Percentiles rank a stretch among this genome's conserved stretches.
phyloP scores from a whole-genome alignment of 202 grass and related monocot genomes.

The Panicum hallii region DNA sequence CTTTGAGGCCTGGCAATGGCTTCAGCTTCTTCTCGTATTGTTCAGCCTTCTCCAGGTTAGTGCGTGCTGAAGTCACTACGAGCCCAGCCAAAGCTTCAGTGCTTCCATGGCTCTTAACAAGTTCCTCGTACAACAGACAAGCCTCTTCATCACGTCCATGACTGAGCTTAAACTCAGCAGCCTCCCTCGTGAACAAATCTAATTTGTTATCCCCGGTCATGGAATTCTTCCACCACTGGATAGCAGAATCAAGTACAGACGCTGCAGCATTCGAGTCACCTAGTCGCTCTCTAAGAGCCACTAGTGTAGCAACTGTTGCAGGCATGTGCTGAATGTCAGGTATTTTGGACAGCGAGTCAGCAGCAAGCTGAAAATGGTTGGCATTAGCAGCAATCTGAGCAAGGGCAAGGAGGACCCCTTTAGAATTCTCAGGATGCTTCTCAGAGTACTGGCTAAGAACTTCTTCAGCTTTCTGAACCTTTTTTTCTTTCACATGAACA shows the following conservation, averaged over 20 bases:
- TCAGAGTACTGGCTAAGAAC: conserved; percentile 70
- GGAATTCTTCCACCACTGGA: conserved; percentile 88
- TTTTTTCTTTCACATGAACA: conserved; percentile 86
- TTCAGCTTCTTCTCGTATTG: conserved; percentile 88
- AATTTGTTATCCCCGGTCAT: conserved; percentile 84
- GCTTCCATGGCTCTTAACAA: conserved; percentile 79
- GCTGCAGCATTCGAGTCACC: conserved; percentile 61
- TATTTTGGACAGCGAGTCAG: conserved; percentile 78
- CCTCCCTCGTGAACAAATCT: conserved; percentile 71
- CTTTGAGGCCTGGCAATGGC: conserved; percentile 81
- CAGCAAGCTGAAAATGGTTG: conserved; percentile 81
- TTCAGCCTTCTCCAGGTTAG: conserved; percentile 87
- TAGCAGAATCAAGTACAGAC: conserved; percentile 79
- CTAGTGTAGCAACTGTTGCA: conserved; percentile 81
- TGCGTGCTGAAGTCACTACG: conserved; percentile 74
- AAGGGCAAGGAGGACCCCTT: conserved; percentile 66
- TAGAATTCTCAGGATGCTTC: conserved; percentile 73
- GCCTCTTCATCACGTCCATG: conserved; percentile 83
- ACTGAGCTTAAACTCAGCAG: conserved; percentile 87
- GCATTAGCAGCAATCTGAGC: conserved; percentile 76
- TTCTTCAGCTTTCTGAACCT: conserved; percentile 86
- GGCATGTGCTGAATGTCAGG: conserved; percentile 88
- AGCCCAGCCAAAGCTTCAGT: conserved; percentile 81
- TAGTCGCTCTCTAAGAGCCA: conserved; percentile 72
- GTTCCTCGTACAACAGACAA: conserved; percentile 78